Percentiles rank a stretch among this genome's conserved stretches.
Conservation (phyloP, 1,284 basidiomycete genomes). For the Leccinum fallax region DNA sequence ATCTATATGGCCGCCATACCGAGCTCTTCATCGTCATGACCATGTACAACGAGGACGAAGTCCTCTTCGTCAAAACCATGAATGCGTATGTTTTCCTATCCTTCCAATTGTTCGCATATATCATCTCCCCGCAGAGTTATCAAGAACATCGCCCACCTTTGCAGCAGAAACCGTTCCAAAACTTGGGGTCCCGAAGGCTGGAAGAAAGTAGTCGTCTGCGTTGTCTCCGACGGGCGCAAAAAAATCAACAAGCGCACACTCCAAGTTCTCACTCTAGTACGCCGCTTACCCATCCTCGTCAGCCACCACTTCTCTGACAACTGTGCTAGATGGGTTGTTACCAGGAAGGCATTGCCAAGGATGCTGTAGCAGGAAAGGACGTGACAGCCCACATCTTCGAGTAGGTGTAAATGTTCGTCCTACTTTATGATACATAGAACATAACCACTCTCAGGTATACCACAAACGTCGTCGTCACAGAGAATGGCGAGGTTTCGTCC, state of each 20-base stretch:
- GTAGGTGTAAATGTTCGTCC: slow-evolving; percentile 40
- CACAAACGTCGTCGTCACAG: slow-evolving; percentile 77
- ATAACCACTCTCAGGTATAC: slow-evolving; percentile 59
- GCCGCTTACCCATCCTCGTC: background rate
- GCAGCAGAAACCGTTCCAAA: slow-evolving; percentile 78
- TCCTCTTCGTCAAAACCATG: slow-evolving; percentile 84
- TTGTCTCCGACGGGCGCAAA: slow-evolving; percentile 89
- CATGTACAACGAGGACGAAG: slow-evolving; percentile 96
- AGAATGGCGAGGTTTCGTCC: slow-evolving; percentile 83
- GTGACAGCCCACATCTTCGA: slow-evolving; percentile 95
- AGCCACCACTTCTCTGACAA: slow-evolving; percentile 4
- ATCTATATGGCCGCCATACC: slow-evolving; percentile 81
- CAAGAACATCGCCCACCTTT: slow-evolving; percentile 88
- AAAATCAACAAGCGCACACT: slow-evolving; percentile 90
- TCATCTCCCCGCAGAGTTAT: slow-evolving; percentile 60
- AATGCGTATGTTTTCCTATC: slow-evolving; percentile 63
- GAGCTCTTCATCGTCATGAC: slow-evolving; percentile 96
- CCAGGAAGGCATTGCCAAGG: slow-evolving; percentile 95
- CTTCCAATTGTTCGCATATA: background rate
- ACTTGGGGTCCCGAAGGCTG: slow-evolving; percentile 95
- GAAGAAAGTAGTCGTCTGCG: slow-evolving; percentile 94
- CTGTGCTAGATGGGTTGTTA: slow-evolving; percentile 85
- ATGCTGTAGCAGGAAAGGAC: slow-evolving; percentile 89
- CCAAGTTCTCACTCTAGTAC: slow-evolving; percentile 75
- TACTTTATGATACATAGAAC: slow-evolving; percentile 3